A percentile compares a stretch with the other conserved stretches of the same genome.
These are phyloP conservation scores for Albatrellus ellisii DNA, from an alignment of 768 basidiomycete species.

Conservation along the genomic window DNA sequence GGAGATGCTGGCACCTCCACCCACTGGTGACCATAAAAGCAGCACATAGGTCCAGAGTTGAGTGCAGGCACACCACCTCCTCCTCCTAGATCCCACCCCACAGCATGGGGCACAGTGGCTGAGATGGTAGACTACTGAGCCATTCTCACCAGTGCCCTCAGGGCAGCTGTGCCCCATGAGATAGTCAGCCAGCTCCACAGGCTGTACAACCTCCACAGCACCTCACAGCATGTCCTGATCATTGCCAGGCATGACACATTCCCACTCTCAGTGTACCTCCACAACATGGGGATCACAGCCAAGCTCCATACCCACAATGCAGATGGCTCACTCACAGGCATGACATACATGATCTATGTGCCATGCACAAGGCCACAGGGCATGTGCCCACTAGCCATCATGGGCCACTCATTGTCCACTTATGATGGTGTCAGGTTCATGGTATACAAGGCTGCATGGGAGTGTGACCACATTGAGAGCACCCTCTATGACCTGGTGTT, in stretches of 20 bases:
- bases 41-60: no score
- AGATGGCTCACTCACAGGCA: no score
- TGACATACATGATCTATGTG: neutral
- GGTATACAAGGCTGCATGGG: neutral
- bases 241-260: neutral
- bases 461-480: neutral
- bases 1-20: no score
- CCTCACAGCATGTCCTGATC: neutral
- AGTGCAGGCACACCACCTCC: no score
- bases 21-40: no score
- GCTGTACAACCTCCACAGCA: neutral
- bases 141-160: neutral
- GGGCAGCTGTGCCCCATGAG: neutral
- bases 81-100: no score
- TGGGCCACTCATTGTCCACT: neutral
- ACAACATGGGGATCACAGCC: neutral
- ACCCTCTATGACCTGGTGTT: neutral
- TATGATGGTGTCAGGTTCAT: neutral
- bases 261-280: conserved; percentile 1
- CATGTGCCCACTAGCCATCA: neutral
- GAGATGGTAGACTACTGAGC: no score
- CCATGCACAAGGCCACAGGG: neutral
- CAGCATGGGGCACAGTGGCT: no score
- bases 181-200: neutral
- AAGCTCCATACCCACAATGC: neutral